Percentiles rank a stretch among this genome's conserved stretches.
These are phyloP conservation scores for Starmerella potacharoeniae DNA, from an alignment of 805 yeast genomes.

Conservation along the genomic window DNA sequence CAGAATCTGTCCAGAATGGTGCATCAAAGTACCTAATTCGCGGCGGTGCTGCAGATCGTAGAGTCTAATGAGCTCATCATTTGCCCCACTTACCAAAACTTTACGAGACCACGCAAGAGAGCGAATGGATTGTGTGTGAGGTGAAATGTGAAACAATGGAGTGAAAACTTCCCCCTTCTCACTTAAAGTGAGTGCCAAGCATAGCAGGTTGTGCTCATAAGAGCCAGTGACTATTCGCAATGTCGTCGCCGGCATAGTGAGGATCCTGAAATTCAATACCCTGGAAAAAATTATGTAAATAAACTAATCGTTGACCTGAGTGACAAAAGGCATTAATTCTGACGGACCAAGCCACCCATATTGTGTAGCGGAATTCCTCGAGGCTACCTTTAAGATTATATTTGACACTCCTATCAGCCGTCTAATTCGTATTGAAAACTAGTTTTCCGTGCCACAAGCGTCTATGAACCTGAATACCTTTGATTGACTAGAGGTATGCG, in stretches of 20 bases:
- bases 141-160: constrained; percentile 91
- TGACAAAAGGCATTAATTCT: too few species aligned
- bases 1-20: constrained; percentile 83
- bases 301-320: background rate
- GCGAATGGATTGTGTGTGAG: constrained; percentile 82
- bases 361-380: too few species aligned
- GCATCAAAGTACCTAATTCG: constrained; percentile 80
- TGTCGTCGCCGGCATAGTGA: constrained; percentile 11
- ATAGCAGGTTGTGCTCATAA: constrained; percentile 82
- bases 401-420: too few species aligned
- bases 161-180: constrained; percentile 45
- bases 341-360: too few species aligned
- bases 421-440: too few species aligned
- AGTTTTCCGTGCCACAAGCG: too few species aligned
- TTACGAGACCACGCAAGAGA: constrained; percentile 72
- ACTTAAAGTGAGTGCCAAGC: constrained; percentile 63
- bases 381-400: too few species aligned
- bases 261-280: background rate
- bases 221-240: constrained; percentile 85
- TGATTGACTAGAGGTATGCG: too few species aligned
- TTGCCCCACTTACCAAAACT: constrained; percentile 84
- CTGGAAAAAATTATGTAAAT: constrained; percentile 2
- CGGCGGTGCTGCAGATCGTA: constrained; percentile 89
- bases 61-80: constrained; percentile 89
- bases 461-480: too few species aligned